Evolutionary conservation across 1,284 basidiomycete species (phyloP).

Genomic region (Fomitiporia mediterranea): DNA sequence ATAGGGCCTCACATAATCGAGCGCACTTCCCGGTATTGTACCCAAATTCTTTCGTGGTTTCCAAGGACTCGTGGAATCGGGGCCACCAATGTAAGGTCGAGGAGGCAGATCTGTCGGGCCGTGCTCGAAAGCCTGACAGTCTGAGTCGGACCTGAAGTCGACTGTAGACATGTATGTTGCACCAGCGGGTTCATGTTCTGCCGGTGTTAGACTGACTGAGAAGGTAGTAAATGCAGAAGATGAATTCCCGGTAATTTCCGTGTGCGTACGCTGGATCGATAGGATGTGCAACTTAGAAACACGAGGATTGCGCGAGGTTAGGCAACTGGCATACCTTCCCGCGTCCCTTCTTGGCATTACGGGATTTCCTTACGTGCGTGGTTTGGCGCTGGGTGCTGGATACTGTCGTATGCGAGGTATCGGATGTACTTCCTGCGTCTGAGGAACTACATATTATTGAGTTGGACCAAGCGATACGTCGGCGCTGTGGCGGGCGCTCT

Average conservation of each 20-base stretch:
- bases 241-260: not conserved
- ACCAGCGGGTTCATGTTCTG: slow-evolving; percentile 6
- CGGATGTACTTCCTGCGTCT: not conserved
- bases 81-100: slow-evolving; percentile 20
- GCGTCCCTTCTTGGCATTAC: not conserved
- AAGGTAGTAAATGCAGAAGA: slow-evolving; percentile 14
- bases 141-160: slow-evolving; percentile 8
- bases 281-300: not conserved
- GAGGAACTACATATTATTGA: not conserved
- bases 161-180: slow-evolving; percentile 18
- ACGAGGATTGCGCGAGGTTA: too few relatives aligned
- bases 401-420: not conserved
- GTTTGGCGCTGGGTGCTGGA: not conserved
- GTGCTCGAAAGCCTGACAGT: slow-evolving; percentile 20
- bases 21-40: slow-evolving; percentile 21
- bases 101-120: slow-evolving; percentile 23
- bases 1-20: slow-evolving; percentile 21
- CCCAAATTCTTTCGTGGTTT: slow-evolving; percentile 19
- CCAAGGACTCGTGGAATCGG: slow-evolving; percentile 20
- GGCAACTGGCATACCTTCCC: not conserved
- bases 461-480: not conserved
- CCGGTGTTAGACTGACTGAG: slow-evolving; percentile 7
- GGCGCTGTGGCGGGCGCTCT: slow-evolving; percentile 7
- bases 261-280: not conserved
- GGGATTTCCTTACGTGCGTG: not conserved